Evolutionary conservation across 768 basidiomycete genomes (phyloP).

Genomic region (Holtermanniella nyarrowii): DNA sequence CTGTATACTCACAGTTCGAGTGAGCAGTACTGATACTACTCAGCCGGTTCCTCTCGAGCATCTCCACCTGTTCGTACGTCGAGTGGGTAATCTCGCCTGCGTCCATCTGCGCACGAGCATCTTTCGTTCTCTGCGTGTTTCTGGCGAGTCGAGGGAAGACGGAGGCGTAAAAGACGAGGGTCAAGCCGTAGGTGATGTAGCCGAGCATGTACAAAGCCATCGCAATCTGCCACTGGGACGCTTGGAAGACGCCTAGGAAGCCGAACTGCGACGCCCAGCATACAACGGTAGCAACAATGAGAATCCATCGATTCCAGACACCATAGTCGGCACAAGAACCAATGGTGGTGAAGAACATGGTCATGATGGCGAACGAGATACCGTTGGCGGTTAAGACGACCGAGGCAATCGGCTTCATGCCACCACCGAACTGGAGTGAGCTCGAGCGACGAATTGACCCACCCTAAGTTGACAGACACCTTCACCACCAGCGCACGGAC

Average conservation of each 20-base stretch:
- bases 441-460: too few relatives aligned
- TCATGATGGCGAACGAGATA: constrained; percentile 61
- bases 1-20: constrained; percentile 42
- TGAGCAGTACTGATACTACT: constrained; percentile 63
- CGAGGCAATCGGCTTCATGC: constrained; percentile 49
- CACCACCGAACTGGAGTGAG: constrained; percentile 4
- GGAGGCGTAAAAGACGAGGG: constrained; percentile 69
- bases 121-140: constrained; percentile 58
- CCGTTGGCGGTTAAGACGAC: constrained; percentile 69
- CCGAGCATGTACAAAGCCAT: constrained; percentile 73
- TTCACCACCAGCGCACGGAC: too few relatives aligned
- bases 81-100: constrained; percentile 52
- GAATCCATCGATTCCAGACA: constrained; percentile 64
- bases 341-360: constrained; percentile 67
- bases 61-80: constrained; percentile 64
- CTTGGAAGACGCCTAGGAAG: constrained; percentile 62
- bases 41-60: constrained; percentile 71
- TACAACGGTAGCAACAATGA: constrained; percentile 57
- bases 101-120: constrained; percentile 51
- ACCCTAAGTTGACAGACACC: too few relatives aligned
- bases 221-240: constrained; percentile 57
- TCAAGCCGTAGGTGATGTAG: constrained; percentile 58
- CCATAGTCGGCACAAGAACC: constrained; percentile 63
- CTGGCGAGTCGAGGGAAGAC: constrained; percentile 69
- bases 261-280: constrained; percentile 76